A percentile compares a stretch with the other conserved stretches of the same genome.
Evolutionary conservation across 2,329 filamentous ascomycete species (phyloP).

Genomic region (Podosphaera xanthii): DNA sequence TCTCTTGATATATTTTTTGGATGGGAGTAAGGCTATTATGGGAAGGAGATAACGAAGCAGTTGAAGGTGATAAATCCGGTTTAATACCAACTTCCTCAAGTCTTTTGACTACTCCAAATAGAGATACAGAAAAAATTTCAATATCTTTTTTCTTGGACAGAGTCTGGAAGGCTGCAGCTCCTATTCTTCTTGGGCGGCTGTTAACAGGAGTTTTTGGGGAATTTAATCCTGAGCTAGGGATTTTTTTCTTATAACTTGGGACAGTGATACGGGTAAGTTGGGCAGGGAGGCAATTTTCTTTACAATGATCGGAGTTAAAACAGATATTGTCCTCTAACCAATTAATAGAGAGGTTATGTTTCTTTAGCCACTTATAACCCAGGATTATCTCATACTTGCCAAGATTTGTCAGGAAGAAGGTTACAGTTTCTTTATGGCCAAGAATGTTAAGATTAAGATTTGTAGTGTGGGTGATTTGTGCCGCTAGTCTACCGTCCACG

Average conservation of each 20-base stretch:
- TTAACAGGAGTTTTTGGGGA: neutral
- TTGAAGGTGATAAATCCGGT: neutral
- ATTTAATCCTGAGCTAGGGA: neutral
- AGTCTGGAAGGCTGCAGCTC: neutral
- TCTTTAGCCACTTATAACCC: neutral
- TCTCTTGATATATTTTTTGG: neutral
- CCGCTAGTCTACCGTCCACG: neutral
- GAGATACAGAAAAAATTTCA: neutral
- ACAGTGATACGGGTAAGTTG: neutral
- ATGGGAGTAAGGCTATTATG: neutral
- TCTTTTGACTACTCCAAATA: neutral
- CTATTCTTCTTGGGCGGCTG: neutral
- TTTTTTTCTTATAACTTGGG: neutral
- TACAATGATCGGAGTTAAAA: neutral
- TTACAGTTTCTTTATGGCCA: neutral
- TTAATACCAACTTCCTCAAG: neutral
- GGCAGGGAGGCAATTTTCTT: neutral
- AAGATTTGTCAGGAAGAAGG: neutral
- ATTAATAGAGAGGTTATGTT: neutral
- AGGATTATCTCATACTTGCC: neutral
- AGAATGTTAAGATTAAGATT: neutral
- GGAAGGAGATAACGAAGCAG: neutral
- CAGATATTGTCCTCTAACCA: neutral
- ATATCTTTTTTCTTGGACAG: neutral
- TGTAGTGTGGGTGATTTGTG: neutral